A percentile compares a stretch with the other conserved stretches of the same genome.
Evolutionary conservation across 2,329 filamentous ascomycete species (phyloP).

Genomic region (Cytospora chrysosperma): DNA sequence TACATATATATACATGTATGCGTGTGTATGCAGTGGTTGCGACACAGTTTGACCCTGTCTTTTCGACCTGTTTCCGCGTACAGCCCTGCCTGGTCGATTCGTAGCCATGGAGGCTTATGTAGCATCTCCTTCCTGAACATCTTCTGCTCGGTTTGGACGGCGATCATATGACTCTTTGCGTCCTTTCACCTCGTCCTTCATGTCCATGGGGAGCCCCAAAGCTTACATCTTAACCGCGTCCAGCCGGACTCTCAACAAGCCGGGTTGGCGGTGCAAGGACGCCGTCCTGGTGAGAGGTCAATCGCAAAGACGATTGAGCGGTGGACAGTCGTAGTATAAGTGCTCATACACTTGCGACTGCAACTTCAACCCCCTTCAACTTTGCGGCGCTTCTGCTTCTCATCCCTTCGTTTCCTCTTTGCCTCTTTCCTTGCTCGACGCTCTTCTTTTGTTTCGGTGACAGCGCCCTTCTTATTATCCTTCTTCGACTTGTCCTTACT

Average conservation of each 20-base stretch:
- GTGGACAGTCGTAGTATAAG: not conserved
- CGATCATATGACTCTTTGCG: not conserved
- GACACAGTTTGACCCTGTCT: not conserved
- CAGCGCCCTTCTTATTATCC: conserved; percentile 23
- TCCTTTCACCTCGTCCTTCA: not conserved
- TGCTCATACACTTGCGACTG: not conserved
- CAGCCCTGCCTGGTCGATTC: not conserved
- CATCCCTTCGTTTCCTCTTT: conserved; percentile 30
- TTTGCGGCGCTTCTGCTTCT: conserved; percentile 26
- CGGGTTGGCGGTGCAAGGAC: not conserved
- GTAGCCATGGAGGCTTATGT: not conserved
- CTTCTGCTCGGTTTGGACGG: not conserved
- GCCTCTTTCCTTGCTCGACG: conserved; percentile 28
- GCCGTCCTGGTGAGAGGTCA: not conserved
- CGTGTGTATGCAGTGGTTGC: not conserved
- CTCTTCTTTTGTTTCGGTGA: conserved; percentile 25
- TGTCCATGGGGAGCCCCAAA: not conserved
- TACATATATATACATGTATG: not conserved
- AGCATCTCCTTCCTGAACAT: not conserved
- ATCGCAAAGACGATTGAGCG: not conserved
- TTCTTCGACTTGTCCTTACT: conserved; percentile 23
- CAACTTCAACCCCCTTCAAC: conserved; percentile 16
- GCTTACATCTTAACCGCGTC: not conserved
- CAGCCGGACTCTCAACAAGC: not conserved
- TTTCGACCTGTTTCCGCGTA: not conserved